Evolutionary conservation across 345 rosid genomes (phyloP).

Genomic region (Gossypium longicalyx): DNA sequence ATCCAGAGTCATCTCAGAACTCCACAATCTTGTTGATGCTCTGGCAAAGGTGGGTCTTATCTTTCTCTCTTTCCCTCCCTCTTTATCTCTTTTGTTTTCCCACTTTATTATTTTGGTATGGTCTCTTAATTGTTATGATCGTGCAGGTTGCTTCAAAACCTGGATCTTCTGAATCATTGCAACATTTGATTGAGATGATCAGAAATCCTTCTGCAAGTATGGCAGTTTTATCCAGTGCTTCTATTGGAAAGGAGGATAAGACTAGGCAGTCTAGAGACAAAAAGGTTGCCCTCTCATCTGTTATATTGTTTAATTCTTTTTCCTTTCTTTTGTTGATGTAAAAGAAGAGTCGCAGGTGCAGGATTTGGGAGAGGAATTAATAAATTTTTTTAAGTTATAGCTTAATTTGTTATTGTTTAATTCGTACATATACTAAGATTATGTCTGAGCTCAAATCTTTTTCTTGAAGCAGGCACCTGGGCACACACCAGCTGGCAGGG

Average conservation of each 20-base stretch:
- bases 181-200: constrained; percentile 73
- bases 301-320: constrained; percentile 7
- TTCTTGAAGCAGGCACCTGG: constrained; percentile 43
- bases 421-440: constrained; percentile 11
- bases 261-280: constrained; percentile 59
- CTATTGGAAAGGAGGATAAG: constrained; percentile 65
- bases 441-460: constrained; percentile 18
- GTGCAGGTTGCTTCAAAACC: constrained; percentile 79
- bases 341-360: too few relatives aligned
- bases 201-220: constrained; percentile 59
- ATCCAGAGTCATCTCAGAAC: constrained; percentile 87
- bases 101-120: background rate
- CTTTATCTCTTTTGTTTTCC: background rate
- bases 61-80: background rate
- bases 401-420: too few relatives aligned
- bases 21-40: constrained; percentile 88
- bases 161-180: constrained; percentile 75
- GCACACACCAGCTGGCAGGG: constrained; percentile 38
- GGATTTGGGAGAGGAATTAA: too few relatives aligned
- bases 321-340: too few relatives aligned
- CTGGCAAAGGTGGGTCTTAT: constrained; percentile 62
- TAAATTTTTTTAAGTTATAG: too few relatives aligned
- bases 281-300: constrained; percentile 43
- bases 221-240: constrained; percentile 35
- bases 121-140: constrained; percentile 1